These are phyloP conservation scores for Usnea hakonensis DNA, from an alignment of 495 filamentous ascomycete genomes.

Conservation along the genomic window DNA sequence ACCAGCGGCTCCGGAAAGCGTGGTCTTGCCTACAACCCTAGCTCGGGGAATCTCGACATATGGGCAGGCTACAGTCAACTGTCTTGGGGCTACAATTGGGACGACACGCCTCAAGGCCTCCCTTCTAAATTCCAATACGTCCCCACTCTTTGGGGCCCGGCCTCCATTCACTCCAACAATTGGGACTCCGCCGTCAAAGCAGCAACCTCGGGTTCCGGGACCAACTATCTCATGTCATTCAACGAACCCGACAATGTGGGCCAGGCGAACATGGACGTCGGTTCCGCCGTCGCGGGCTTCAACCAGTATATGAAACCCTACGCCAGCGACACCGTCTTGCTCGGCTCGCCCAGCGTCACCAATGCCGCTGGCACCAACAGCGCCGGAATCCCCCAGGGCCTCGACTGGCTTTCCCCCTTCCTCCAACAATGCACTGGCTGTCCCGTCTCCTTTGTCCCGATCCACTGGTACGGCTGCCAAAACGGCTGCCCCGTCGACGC, in stretches of 20 bases:
- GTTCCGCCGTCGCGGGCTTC: conserved; percentile 53
- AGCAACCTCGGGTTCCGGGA: conserved; percentile 23
- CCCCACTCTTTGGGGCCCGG: conserved; percentile 63
- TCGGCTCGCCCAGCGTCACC: conserved; percentile 71
- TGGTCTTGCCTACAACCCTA: conserved; percentile 21
- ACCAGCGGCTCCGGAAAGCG: conserved; percentile 19
- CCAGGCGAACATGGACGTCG: conserved; percentile 60
- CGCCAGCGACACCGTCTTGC: conserved; percentile 47
- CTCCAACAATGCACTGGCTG: conserved; percentile 52
- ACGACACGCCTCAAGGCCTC: conserved; percentile 33
- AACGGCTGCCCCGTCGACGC: conserved; percentile 20
- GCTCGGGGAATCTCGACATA: conserved; percentile 16
- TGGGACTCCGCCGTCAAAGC: conserved; percentile 52
- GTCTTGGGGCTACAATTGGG: conserved; percentile 59
- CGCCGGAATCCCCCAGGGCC: conserved; percentile 37
- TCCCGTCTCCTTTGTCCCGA: conserved; percentile 55
- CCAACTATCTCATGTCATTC: conserved; percentile 59
- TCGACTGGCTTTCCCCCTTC: conserved; percentile 56
- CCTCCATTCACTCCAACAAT: conserved; percentile 29
- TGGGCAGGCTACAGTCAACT: conserved; percentile 16
- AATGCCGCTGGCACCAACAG: conserved; percentile 55
- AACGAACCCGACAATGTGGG: conserved; percentile 72
- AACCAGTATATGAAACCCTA: conserved; percentile 63
- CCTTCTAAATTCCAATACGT: conserved; percentile 51
- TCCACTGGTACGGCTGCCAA: conserved; percentile 61